phyloP scores from a whole-genome alignment of 768 basidiomycete species.

The Podaxis sp. region DNA sequence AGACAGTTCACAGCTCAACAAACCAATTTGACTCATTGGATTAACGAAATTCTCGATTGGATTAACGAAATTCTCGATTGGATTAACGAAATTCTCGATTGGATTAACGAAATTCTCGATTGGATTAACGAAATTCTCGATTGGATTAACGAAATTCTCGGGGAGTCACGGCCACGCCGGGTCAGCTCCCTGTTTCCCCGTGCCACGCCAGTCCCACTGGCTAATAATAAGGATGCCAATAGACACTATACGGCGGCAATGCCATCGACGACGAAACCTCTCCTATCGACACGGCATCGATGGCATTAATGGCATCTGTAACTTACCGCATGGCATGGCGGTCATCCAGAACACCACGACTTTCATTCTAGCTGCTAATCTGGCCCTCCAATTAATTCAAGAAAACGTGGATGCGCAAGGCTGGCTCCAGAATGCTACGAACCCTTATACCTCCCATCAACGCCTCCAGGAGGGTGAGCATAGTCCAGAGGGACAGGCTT shows the following conservation, averaged over 20 bases:
- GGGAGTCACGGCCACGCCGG: conserved; percentile 38
- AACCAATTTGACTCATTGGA: conserved; percentile 45
- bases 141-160: conserved; percentile 55
- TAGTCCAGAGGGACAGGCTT: conserved; percentile 59
- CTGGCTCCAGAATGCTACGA: conserved; percentile 42
- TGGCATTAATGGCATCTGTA: conserved; percentile 52
- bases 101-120: too few species aligned
- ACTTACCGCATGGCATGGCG: conserved; percentile 55
- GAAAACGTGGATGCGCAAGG: conserved; percentile 33
- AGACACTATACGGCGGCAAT: conserved; percentile 46
- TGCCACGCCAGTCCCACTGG: neutral
- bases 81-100: too few species aligned
- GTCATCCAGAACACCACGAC: conserved; percentile 31
- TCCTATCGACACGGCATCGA: conserved; percentile 51
- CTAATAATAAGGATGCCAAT: neutral
- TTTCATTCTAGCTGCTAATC: conserved; percentile 35
- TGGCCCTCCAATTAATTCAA: conserved; percentile 32
- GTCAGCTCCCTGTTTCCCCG: conserved; percentile 20
- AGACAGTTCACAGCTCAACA: conserved; percentile 33
- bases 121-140: too few species aligned
- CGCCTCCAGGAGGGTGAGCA: conserved; percentile 28
- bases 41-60: conserved; percentile 49
- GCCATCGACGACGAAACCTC: conserved; percentile 44
- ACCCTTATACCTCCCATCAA: conserved; percentile 46
- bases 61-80: too few species aligned